Conservation (phyloP, 1,284 basidiomycete species). For the Ganoderma lingzhi region DNA sequence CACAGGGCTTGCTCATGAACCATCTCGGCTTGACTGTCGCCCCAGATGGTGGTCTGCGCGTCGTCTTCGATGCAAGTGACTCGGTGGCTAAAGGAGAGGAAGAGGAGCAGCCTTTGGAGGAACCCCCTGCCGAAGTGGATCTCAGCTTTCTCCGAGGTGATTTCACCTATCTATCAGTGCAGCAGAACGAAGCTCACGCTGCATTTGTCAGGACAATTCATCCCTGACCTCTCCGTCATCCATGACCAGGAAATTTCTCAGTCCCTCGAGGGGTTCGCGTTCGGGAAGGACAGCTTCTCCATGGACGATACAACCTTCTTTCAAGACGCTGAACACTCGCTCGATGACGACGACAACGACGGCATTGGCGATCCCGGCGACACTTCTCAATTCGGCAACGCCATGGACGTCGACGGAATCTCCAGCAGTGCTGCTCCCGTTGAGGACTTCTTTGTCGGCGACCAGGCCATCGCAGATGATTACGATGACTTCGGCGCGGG, state of each 20-base stretch:
- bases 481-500: conserved; percentile 50
- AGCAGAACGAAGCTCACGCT: conserved; percentile 19
- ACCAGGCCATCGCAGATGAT: conserved; percentile 69
- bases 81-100: conserved; percentile 86
- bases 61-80: conserved; percentile 97
- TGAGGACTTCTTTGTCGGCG: conserved; percentile 83
- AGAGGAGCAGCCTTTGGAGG: conserved; percentile 64
- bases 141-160: conserved; percentile 76
- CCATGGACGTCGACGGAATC: conserved; percentile 55
- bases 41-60: conserved; percentile 84
- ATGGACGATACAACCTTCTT: conserved; percentile 71
- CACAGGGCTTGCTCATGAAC: conserved; percentile 94
- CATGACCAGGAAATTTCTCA: conserved; percentile 81
- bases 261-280: conserved; percentile 84
- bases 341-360: conserved; percentile 53
- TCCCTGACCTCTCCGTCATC: conserved; percentile 71
- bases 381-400: conserved; percentile 39
- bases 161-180: conserved; percentile 23
- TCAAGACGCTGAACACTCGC: conserved; percentile 53
- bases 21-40: conserved; percentile 82
- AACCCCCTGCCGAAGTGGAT: conserved; percentile 74
- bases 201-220: conserved; percentile 58
- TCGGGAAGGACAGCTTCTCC: conserved; percentile 66
- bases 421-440: conserved; percentile 53
- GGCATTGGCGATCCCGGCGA: conserved; percentile 50